These are phyloP conservation scores for Fusarium torulosum DNA, from an alignment of 2,329 filamentous ascomycete species.

Conservation along the genomic window DNA sequence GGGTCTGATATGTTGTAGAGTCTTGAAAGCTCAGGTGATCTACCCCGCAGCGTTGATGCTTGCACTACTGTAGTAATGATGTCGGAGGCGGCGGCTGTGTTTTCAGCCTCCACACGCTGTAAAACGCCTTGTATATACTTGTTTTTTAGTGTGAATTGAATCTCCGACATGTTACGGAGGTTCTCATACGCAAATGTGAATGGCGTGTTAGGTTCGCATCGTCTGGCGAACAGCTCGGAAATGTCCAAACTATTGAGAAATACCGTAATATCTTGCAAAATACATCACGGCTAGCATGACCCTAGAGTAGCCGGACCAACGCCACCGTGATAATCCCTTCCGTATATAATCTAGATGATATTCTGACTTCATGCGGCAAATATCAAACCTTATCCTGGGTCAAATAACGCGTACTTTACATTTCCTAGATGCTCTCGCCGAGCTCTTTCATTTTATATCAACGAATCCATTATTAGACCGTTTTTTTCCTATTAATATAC, in stretches of 20 bases:
- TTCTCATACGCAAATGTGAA: background rate
- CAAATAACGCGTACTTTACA: too few species aligned
- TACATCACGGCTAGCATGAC: too few species aligned
- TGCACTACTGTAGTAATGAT: background rate
- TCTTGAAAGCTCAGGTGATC: background rate
- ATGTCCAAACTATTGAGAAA: background rate
- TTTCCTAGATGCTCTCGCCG: too few species aligned
- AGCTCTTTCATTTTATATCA: too few species aligned
- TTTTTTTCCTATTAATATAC: too few species aligned
- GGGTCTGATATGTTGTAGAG: background rate
- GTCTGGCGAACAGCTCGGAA: background rate
- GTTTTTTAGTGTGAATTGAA: background rate
- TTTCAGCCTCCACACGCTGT: background rate
- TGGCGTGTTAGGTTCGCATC: background rate
- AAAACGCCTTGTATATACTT: background rate
- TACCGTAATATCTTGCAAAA: too few species aligned
- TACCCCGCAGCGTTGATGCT: background rate
- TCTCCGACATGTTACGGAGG: background rate
- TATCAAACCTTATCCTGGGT: too few species aligned
- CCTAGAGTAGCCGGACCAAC: too few species aligned
- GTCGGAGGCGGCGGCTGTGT: background rate
- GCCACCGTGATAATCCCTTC: too few species aligned
- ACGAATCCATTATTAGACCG: too few species aligned
- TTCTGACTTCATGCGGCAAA: too few species aligned
- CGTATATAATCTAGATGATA: too few species aligned